phyloP scores from a whole-genome alignment of 2,329 filamentous ascomycete species.

The Pseudodiploospora longispora region DNA sequence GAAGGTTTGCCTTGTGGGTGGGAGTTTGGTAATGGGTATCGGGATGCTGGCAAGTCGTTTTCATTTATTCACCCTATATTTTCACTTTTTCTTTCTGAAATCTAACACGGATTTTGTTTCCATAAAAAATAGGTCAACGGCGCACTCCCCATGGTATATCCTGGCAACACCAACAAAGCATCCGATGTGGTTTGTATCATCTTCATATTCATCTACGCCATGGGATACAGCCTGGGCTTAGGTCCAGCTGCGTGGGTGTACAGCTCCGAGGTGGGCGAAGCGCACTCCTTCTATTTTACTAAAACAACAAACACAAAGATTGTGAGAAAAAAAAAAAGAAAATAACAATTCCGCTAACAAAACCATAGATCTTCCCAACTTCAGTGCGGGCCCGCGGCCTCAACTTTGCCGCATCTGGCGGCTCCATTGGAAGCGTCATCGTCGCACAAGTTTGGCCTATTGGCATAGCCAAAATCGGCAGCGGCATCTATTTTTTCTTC shows the following conservation, averaged over 20 bases:
- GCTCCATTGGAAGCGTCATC: slow-evolving; percentile 47
- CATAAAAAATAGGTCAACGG: slow-evolving; percentile 40
- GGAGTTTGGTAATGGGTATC: slow-evolving; percentile 44
- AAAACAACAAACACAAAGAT: no score
- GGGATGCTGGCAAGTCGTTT: slow-evolving; percentile 38
- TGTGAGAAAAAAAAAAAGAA: no score
- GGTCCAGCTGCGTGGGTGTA: slow-evolving; percentile 52
- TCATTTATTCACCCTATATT: no score
- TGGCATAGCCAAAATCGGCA: slow-evolving; percentile 41
- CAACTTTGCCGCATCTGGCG: slow-evolving; percentile 46
- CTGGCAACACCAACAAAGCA: slow-evolving; percentile 36
- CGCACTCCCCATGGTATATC: slow-evolving; percentile 41
- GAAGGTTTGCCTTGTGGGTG: slow-evolving; percentile 38
- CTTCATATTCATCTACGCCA: slow-evolving; percentile 51
- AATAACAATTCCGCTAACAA: neutral
- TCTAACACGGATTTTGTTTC: neutral
- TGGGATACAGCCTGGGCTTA: slow-evolving; percentile 50
- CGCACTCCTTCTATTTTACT: neutral
- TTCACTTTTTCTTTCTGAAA: neutral
- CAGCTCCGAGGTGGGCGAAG: slow-evolving; percentile 40
- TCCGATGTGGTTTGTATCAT: slow-evolving; percentile 44
- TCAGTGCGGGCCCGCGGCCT: slow-evolving; percentile 47
- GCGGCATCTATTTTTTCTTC: slow-evolving; percentile 50
- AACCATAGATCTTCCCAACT: slow-evolving; percentile 45
- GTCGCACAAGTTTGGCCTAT: slow-evolving; percentile 49